Conservation (phyloP, 495 filamentous ascomycete genomes). For the Tuber brumale region DNA sequence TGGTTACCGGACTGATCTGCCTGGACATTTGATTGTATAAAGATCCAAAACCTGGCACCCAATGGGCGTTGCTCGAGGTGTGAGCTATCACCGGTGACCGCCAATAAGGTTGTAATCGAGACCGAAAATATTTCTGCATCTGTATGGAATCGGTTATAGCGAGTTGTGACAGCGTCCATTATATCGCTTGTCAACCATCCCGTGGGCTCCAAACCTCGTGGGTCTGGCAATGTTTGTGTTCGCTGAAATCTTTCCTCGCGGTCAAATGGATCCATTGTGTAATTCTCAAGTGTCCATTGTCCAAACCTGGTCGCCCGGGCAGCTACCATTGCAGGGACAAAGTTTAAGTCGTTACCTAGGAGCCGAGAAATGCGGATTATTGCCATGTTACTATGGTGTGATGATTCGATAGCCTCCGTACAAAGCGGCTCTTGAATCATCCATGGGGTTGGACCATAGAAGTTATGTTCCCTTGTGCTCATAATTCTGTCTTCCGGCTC, state of each 20-base stretch:
- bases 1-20: background rate
- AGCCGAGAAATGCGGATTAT: background rate
- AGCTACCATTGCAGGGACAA: background rate
- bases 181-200: background rate
- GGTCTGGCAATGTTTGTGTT: background rate
- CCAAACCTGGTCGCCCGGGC: background rate
- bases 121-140: background rate
- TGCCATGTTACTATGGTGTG: background rate
- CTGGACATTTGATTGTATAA: slow-evolving; percentile 10
- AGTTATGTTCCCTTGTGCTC: background rate
- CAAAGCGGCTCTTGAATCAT: background rate
- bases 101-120: background rate
- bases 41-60: slow-evolving; percentile 13
- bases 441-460: background rate
- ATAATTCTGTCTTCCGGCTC: background rate
- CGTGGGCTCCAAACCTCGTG: background rate
- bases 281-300: background rate
- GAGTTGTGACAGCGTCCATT: background rate
- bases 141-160: background rate
- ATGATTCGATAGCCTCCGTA: background rate
- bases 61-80: background rate
- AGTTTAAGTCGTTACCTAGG: background rate
- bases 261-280: background rate
- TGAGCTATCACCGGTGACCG: background rate
- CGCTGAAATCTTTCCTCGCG: background rate